These are phyloP conservation scores for Ustilago sp. DNA, from an alignment of 1,284 basidiomycete species.

Conservation along the genomic window DNA sequence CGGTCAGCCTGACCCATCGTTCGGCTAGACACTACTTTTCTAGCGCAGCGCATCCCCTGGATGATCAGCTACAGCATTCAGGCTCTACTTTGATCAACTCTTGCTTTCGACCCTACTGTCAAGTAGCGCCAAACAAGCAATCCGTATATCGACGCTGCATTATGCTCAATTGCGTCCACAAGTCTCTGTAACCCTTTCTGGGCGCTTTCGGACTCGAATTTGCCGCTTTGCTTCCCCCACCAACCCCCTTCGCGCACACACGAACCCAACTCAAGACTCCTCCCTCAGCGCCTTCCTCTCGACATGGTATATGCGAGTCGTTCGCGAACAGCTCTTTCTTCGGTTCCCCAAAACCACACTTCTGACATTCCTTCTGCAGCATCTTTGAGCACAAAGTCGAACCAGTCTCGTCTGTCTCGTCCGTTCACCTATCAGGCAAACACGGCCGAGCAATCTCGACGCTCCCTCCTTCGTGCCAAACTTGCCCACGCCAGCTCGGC, in stretches of 20 bases:
- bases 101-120: neutral
- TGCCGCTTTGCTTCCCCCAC: neutral
- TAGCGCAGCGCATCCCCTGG: too few species aligned
- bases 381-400: conserved; percentile 2
- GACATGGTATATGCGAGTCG: conserved; percentile 38
- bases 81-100: too few species aligned
- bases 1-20: too few species aligned
- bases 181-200: conserved; percentile 4
- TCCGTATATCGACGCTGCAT: neutral
- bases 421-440: neutral
- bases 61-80: too few species aligned
- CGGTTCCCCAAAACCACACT: conserved; percentile 32
- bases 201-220: neutral
- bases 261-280: neutral
- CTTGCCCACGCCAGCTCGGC: conserved; percentile 27
- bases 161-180: conserved; percentile 13
- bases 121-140: conserved; percentile 1
- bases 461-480: conserved; percentile 14
- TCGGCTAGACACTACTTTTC: too few species aligned
- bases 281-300: neutral
- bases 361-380: neutral
- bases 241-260: neutral
- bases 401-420: neutral
- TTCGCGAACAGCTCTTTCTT: conserved; percentile 33
- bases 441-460: conserved; percentile 2